These are phyloP conservation scores for Euphorbia celastroides DNA, from an alignment of 441 rosid genomes.

Conservation along the genomic window DNA sequence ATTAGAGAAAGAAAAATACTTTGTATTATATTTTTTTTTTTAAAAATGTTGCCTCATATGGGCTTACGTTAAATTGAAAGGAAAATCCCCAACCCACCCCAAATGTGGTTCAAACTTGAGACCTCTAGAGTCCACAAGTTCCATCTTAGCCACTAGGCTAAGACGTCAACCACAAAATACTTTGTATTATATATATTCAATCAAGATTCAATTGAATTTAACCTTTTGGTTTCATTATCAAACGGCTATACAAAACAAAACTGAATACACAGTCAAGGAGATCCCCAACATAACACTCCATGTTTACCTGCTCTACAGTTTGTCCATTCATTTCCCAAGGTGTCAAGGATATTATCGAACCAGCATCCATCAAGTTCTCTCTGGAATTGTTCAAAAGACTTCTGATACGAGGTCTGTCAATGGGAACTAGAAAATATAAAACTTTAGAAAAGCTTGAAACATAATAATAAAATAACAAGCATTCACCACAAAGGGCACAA, in stretches of 20 bases:
- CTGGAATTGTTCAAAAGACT: conserved; percentile 31
- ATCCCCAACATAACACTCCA: conserved; percentile 1
- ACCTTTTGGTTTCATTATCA: not conserved
- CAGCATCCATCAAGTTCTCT: conserved; percentile 64
- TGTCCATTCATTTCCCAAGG: conserved; percentile 49
- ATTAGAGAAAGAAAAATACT: conserved; percentile 12
- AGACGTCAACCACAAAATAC: no score
- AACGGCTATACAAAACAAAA: not conserved
- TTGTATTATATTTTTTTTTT: no score
- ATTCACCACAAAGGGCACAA: not conserved
- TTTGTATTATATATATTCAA: not conserved
- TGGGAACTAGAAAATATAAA: conserved; percentile 59
- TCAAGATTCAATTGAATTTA: not conserved
- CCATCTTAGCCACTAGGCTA: no score
- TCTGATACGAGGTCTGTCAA: conserved; percentile 55
- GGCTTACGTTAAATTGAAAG: no score
- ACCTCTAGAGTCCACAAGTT: no score
- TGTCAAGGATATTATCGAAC: conserved; percentile 55
- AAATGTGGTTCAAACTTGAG: no score
- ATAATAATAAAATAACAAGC: conserved; percentile 1
- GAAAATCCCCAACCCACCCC: no score
- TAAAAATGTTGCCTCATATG: no score
- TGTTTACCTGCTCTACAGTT: conserved; percentile 47
- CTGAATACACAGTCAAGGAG: not conserved
- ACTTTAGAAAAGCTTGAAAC: conserved; percentile 41